Evolutionary conservation across 257 asterid genomes (phyloP).

Genomic region (Capsicum rhomboideum): DNA sequence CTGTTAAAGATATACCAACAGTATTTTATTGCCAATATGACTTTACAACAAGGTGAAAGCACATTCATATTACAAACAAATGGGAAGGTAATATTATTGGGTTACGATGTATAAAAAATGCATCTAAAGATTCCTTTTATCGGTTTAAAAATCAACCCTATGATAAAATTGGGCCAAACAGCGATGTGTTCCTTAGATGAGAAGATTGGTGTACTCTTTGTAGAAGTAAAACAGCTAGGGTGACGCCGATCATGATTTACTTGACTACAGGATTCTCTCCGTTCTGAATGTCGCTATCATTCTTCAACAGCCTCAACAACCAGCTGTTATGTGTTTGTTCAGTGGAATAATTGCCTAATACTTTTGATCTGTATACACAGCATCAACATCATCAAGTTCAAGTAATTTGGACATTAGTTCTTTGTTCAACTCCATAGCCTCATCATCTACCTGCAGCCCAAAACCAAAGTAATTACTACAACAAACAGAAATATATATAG

Average conservation of each 20-base stretch:
- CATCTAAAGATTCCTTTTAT: background rate
- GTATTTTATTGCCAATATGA: background rate
- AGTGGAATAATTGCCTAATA: background rate
- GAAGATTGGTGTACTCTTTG: background rate
- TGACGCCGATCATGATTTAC: background rate
- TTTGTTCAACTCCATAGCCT: constrained; percentile 92
- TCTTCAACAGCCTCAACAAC: background rate
- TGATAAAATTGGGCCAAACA: background rate
- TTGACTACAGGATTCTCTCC: background rate
- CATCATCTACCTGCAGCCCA: constrained; percentile 70
- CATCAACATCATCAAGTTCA: constrained; percentile 90
- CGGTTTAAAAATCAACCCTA: background rate
- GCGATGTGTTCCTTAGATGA: background rate
- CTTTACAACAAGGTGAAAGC: background rate
- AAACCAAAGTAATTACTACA: background rate
- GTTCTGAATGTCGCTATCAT: background rate
- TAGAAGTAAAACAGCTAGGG: background rate
- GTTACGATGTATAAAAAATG: background rate
- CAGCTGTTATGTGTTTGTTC: background rate
- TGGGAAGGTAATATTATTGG: background rate
- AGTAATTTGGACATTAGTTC: constrained; percentile 66
- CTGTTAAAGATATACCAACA: background rate
- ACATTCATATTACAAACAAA: background rate
- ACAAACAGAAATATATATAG: background rate
- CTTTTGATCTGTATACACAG: constrained; percentile 83